A percentile compares a stretch with the other conserved stretches of the same genome.
phyloP scores from a whole-genome alignment of 1,284 basidiomycete species.

The Fistulinella cinereoalba region DNA sequence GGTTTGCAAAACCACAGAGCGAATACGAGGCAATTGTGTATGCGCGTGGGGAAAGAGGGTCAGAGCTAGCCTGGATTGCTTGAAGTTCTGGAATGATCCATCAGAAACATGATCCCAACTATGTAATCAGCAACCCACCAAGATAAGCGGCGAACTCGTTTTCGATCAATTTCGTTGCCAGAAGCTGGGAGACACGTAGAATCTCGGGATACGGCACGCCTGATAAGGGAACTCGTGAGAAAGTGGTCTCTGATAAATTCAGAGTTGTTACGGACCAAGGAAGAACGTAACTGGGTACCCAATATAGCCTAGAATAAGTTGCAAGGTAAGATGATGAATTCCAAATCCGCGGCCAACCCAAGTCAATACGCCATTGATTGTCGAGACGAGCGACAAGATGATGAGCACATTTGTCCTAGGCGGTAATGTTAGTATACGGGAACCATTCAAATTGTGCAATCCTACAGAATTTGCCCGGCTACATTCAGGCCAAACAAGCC shows the following conservation, averaged over 20 bases:
- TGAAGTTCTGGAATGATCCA: constrained; percentile 43
- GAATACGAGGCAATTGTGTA: constrained; percentile 80
- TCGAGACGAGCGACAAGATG: constrained; percentile 75
- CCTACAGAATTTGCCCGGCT: constrained; percentile 80
- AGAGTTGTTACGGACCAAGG: constrained; percentile 44
- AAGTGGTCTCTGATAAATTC: not conserved
- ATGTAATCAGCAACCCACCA: constrained; percentile 29
- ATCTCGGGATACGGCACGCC: constrained; percentile 74
- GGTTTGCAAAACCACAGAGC: constrained; percentile 89
- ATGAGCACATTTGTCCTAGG: constrained; percentile 74
- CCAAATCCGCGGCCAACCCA: constrained; percentile 89
- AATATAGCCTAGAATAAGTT: constrained; percentile 82
- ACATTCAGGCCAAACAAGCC: constrained; percentile 84
- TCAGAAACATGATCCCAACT: not conserved
- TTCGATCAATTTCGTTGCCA: constrained; percentile 84
- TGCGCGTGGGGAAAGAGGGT: constrained; percentile 66
- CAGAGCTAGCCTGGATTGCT: constrained; percentile 45
- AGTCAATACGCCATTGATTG: constrained; percentile 82
- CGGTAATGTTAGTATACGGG: constrained; percentile 1
- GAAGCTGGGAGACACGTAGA: constrained; percentile 70
- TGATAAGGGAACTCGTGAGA: constrained; percentile 12
- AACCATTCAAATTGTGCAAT: constrained; percentile 6
- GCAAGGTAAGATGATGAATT: constrained; percentile 77
- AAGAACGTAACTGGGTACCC: constrained; percentile 88
- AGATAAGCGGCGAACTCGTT: constrained; percentile 86